phyloP scores from a whole-genome alignment of 352 stramenopile species.

The Phytophthora citricola region DNA sequence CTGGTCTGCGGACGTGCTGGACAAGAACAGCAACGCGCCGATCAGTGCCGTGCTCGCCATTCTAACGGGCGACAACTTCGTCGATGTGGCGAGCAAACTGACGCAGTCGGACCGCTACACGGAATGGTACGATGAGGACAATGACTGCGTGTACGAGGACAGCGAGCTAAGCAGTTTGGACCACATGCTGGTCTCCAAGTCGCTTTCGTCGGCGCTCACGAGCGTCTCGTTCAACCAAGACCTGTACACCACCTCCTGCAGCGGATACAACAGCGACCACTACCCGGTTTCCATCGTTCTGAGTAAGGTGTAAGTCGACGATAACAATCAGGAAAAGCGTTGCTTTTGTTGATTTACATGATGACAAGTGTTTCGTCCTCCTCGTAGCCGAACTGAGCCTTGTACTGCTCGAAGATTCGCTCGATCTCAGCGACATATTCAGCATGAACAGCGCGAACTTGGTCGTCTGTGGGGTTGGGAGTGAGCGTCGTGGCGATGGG shows the following conservation, averaged over 20 bases:
- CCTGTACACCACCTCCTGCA: constrained; percentile 60
- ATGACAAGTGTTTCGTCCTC: constrained; percentile 39
- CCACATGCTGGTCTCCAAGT: constrained; percentile 69
- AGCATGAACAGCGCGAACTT: constrained; percentile 33
- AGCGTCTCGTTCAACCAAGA: constrained; percentile 61
- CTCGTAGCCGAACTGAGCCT: constrained; percentile 42
- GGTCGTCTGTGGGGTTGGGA: constrained; percentile 31
- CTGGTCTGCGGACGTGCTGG: constrained; percentile 51
- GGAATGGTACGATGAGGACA: constrained; percentile 70
- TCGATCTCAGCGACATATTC: constrained; percentile 38
- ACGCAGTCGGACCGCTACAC: constrained; percentile 54
- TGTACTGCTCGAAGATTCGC: constrained; percentile 44
- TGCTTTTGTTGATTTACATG: constrained; percentile 7
- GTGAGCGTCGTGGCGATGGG: constrained; percentile 29
- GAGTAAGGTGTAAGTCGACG: constrained; percentile 13
- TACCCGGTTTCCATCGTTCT: constrained; percentile 52
- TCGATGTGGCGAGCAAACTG: constrained; percentile 51
- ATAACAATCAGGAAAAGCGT: not conserved
- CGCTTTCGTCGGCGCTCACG: constrained; percentile 43
- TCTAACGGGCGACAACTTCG: constrained; percentile 51
- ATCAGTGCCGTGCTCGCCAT: constrained; percentile 64
- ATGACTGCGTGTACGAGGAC: constrained; percentile 62
- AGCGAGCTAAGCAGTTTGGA: constrained; percentile 61
- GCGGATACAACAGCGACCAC: constrained; percentile 66
- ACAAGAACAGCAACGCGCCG: constrained; percentile 70